Conservation (phyloP, 1,284 basidiomycete genomes). For the Microbotryum scabiosae region DNA sequence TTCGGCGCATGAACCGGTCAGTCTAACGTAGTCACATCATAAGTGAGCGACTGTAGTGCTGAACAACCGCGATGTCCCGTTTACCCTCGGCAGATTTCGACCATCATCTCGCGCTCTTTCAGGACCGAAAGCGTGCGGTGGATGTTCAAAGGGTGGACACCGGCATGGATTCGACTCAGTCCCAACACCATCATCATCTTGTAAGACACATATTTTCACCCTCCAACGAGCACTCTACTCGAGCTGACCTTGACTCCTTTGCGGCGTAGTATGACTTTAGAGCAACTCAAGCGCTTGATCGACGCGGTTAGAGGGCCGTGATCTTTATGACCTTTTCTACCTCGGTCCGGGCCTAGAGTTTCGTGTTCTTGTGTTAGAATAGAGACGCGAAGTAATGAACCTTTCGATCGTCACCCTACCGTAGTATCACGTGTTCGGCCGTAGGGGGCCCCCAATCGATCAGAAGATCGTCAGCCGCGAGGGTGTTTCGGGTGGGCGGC, state of each 20-base stretch:
- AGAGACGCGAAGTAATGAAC: neutral
- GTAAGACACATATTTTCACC: slow-evolving; percentile 1
- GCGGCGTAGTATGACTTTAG: slow-evolving; percentile 23
- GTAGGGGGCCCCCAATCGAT: too few relatives aligned
- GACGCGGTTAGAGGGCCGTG: slow-evolving; percentile 3
- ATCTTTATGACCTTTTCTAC: too few relatives aligned
- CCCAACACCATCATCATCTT: slow-evolving; percentile 34
- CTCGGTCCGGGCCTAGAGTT: neutral
- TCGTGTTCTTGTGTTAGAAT: neutral
- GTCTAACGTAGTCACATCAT: slow-evolving; percentile 34
- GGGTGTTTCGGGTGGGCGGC: too few relatives aligned
- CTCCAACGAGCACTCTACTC: too few relatives aligned
- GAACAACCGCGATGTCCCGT: neutral
- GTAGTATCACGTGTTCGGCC: too few relatives aligned
- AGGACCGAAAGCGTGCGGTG: slow-evolving; percentile 73
- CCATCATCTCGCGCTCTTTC: slow-evolving; percentile 62
- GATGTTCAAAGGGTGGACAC: slow-evolving; percentile 69
- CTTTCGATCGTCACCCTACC: too few relatives aligned
- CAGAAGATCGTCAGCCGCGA: too few relatives aligned
- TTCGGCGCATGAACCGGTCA: slow-evolving; percentile 62
- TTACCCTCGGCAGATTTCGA: slow-evolving; percentile 53
- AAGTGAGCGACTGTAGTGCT: slow-evolving; percentile 1
- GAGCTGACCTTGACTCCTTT: neutral
- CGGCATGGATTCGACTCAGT: slow-evolving; percentile 35
- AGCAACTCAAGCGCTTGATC: slow-evolving; percentile 25